Evolutionary conservation across 805 yeast species (phyloP).

Genomic region (Saccharomycopsis sp.): DNA sequence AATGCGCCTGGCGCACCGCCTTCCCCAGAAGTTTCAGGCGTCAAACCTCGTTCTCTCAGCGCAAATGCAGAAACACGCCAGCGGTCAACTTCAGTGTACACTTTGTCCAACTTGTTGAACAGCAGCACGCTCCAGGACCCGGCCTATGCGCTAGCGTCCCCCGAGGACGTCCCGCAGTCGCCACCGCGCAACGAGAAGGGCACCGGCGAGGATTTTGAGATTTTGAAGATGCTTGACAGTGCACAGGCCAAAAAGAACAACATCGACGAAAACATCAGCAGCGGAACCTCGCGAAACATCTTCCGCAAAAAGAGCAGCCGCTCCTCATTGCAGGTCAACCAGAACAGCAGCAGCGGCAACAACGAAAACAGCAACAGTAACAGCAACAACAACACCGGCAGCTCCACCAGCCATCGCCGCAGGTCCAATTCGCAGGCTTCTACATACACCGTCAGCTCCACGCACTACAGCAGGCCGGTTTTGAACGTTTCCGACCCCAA

Average conservation of each 20-base stretch:
- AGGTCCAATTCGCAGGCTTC: conserved; percentile 13
- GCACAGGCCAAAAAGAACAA: conserved; percentile 1
- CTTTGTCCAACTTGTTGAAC: conserved; percentile 11
- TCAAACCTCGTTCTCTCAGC: conserved; percentile 2
- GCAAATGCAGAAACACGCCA: conserved; percentile 2
- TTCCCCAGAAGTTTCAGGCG: not conserved
- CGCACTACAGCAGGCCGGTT: not conserved
- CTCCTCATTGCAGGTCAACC: not conserved
- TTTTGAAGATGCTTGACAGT: conserved; percentile 8
- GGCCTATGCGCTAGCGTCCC: not conserved
- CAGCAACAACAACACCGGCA: not conserved
- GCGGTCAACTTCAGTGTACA: conserved; percentile 15
- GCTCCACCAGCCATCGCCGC: not conserved
- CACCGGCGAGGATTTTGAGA: conserved; percentile 9
- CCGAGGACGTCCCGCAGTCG: not conserved
- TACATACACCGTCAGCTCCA: not conserved
- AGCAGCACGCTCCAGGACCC: not conserved
- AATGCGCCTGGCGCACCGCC: not conserved
- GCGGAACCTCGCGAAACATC: not conserved
- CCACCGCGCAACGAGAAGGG: not conserved
- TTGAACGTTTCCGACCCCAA: not conserved
- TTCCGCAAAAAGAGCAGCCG: conserved; percentile 8
- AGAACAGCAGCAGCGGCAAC: not conserved
- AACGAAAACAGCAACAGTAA: conserved; percentile 21
- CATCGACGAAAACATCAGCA: not conserved